Percentiles rank a stretch among this genome's conserved stretches.
Evolutionary conservation across 768 basidiomycete species (phyloP).

Genomic region (Boletus rufocinnamomeus): DNA sequence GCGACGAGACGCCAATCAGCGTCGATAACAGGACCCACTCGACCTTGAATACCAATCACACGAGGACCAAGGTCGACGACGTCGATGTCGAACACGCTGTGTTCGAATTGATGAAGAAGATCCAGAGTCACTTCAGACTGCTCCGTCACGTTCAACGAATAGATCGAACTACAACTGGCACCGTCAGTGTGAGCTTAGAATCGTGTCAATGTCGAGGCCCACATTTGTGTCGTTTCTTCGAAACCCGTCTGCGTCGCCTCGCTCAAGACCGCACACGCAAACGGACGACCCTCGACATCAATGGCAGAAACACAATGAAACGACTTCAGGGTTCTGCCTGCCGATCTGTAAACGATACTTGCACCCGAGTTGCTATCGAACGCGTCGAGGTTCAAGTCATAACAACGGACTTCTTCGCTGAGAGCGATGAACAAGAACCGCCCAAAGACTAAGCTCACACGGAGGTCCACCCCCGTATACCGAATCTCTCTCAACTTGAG

Average conservation of each 20-base stretch:
- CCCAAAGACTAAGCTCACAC: conserved; percentile 17
- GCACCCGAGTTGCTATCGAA: conserved; percentile 2
- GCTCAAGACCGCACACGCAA: conserved; percentile 17
- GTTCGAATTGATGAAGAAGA: conserved; percentile 18
- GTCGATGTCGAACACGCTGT: neutral
- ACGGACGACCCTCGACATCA: conserved; percentile 16
- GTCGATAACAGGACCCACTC: neutral
- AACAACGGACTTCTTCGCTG: conserved; percentile 16
- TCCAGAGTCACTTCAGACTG: conserved; percentile 8
- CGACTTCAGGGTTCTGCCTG: neutral
- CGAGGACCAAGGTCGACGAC: conserved; percentile 20
- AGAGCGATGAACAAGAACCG: conserved; percentile 20
- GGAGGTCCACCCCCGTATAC: neutral
- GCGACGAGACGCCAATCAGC: conserved; percentile 1
- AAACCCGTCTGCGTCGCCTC: neutral
- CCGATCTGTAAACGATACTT: conserved; percentile 13
- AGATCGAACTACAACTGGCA: conserved; percentile 7
- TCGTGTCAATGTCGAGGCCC: neutral
- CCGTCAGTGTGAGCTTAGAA: neutral
- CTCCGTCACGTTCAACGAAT: conserved; percentile 5
- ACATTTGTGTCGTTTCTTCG: conserved; percentile 5
- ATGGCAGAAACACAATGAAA: conserved; percentile 12
- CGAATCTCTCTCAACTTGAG: conserved; percentile 7
- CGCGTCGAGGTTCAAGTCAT: conserved; percentile 8
- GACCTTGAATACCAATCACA: conserved; percentile 9